phyloP scores from a whole-genome alignment of 441 rosid genomes.

The Mallotus repandus region DNA sequence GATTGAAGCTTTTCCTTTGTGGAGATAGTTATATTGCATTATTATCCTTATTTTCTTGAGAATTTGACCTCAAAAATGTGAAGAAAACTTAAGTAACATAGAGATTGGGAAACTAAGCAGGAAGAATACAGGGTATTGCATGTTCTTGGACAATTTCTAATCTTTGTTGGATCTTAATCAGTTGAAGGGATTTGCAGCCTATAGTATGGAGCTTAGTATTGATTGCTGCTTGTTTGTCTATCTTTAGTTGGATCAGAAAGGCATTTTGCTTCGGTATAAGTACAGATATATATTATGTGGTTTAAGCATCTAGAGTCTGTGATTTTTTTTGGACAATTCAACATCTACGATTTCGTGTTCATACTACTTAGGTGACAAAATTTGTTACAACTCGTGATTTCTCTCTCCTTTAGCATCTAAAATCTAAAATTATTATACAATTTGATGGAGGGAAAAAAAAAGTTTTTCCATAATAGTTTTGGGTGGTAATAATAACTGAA shows the following conservation, averaged over 20 bases:
- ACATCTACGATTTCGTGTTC: too few species aligned
- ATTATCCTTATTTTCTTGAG: not conserved
- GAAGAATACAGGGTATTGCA: not conserved
- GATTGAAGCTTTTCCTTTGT: not conserved
- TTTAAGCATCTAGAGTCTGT: too few species aligned
- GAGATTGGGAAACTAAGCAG: not conserved
- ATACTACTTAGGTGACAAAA: too few species aligned
- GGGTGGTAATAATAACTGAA: too few species aligned
- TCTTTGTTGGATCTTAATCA: not conserved
- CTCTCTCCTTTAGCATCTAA: too few species aligned
- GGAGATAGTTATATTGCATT: not conserved
- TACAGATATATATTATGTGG: too few species aligned
- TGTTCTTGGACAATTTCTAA: not conserved
- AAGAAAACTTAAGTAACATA: not conserved
- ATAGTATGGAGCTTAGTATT: not conserved
- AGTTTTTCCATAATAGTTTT: too few species aligned
- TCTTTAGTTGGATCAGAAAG: not conserved
- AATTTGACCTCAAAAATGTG: not conserved
- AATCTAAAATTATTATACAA: too few species aligned
- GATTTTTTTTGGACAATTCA: too few species aligned
- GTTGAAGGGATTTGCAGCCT: not conserved
- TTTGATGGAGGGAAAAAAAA: too few species aligned
- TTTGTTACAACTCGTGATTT: too few species aligned
- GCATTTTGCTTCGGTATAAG: not conserved
- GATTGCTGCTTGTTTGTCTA: not conserved